phyloP scores from a whole-genome alignment of 169 alveolate species.

The Eimeria acervulina region DNA sequence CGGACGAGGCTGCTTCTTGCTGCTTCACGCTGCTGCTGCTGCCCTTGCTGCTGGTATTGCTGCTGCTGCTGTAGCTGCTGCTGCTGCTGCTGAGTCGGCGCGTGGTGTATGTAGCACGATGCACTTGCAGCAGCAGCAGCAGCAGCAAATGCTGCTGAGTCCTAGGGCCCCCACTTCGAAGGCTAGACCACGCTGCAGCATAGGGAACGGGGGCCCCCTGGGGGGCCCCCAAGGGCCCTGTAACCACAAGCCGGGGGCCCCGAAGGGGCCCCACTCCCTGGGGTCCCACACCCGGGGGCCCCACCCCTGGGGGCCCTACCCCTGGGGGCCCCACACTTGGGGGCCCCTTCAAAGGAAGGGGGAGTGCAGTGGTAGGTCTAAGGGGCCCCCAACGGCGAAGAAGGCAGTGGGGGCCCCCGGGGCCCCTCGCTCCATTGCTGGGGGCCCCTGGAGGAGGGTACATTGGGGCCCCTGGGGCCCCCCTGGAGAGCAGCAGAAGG shows the following conservation, averaged over 20 bases:
- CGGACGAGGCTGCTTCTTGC: neutral
- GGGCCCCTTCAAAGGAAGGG: neutral
- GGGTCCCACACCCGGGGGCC: neutral
- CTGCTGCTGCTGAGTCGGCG: neutral
- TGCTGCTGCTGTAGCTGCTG: neutral
- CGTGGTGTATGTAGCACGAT: neutral
- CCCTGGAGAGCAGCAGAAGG: constrained; percentile 19
- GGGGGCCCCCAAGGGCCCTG: neutral
- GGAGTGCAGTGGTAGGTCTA: neutral
- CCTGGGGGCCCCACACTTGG: neutral
- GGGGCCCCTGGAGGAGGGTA: neutral
- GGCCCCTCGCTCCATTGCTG: neutral
- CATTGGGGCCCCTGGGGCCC: constrained; percentile 33
- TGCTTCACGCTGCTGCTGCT: neutral
- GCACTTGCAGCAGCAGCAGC: constrained; percentile 4
- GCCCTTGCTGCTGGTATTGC: neutral
- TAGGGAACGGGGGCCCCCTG: neutral
- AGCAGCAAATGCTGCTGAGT: neutral
- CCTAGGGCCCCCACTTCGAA: neutral
- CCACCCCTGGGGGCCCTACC: neutral
- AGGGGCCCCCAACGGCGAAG: constrained; percentile 3
- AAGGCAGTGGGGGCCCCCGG: neutral
- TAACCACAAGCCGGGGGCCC: constrained; percentile 19
- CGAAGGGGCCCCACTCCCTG: neutral
- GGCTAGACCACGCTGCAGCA: neutral